Evolutionary conservation across 2,329 filamentous ascomycete genomes (phyloP).

Genomic region (Xylariaceae sp.): DNA sequence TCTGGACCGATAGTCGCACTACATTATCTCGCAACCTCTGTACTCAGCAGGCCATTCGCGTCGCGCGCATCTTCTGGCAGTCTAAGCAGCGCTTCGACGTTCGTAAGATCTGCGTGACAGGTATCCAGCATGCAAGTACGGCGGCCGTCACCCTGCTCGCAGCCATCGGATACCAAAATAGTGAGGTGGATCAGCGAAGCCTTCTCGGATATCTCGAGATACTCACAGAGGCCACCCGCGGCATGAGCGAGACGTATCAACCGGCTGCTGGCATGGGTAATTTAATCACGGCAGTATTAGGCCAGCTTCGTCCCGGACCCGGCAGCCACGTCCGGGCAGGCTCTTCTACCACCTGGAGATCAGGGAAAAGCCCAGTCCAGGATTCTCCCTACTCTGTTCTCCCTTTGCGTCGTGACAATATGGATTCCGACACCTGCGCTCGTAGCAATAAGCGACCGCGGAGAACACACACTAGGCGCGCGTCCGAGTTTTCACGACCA

Average conservation of each 20-base stretch:
- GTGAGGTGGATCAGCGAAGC: conserved; percentile 6
- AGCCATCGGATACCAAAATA: conserved; percentile 7
- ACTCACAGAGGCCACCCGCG: conserved; percentile 5
- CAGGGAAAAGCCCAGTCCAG: neutral
- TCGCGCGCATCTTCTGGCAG: conserved; percentile 8
- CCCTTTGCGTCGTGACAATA: no score
- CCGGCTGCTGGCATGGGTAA: conserved; percentile 7
- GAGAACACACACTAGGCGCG: no score
- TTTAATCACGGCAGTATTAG: conserved; percentile 7
- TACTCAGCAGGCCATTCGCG: conserved; percentile 9
- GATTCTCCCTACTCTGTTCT: no score
- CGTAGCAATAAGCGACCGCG: no score
- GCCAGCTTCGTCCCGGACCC: conserved; percentile 3
- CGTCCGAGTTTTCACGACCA: no score
- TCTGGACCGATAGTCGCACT: neutral
- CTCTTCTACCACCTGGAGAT: neutral
- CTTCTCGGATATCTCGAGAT: conserved; percentile 9
- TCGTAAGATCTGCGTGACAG: conserved; percentile 8
- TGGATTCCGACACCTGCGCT: no score
- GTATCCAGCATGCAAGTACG: conserved; percentile 10
- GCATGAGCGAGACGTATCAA: conserved; percentile 13
- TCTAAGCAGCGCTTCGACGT: conserved; percentile 8
- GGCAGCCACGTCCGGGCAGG: neutral
- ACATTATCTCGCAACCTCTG: conserved; percentile 2
- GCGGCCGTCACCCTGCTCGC: conserved; percentile 9